A percentile compares a stretch with the other conserved stretches of the same genome.
Evolutionary conservation across 441 rosid genomes (phyloP).

Genomic region (Capsella rubella): DNA sequence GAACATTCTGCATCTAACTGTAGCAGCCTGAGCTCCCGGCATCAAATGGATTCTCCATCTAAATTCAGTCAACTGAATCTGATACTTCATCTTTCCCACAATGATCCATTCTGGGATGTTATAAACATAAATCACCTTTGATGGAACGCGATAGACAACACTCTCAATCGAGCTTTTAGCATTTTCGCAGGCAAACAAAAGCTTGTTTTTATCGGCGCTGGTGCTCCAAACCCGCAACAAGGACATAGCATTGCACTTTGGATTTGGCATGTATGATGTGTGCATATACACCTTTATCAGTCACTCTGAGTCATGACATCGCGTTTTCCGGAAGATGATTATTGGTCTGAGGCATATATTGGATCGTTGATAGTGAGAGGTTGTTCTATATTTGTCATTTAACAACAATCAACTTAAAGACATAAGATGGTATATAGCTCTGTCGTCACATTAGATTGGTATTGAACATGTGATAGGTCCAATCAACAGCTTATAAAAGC

Average conservation of each 20-base stretch:
- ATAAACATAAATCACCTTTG: not conserved
- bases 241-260: not conserved
- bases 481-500: too few relatives aligned
- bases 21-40: not conserved
- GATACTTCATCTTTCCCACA: not conserved
- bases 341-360: not conserved
- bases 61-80: not conserved
- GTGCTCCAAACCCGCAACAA: not conserved
- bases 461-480: too few relatives aligned
- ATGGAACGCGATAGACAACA: not conserved
- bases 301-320: not conserved
- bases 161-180: not conserved
- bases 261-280: not conserved
- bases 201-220: not conserved
- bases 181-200: not conserved
- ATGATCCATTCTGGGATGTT: not conserved
- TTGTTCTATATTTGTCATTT: not conserved
- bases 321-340: not conserved
- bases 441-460: too few relatives aligned
- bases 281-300: not conserved
- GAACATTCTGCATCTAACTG: conserved; percentile 8
- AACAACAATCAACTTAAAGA: too few relatives aligned
- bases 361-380: not conserved
- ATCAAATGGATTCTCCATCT: not conserved
- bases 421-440: too few relatives aligned